Conservation (phyloP, 768 basidiomycete species). For the Boletellus ananas region DNA sequence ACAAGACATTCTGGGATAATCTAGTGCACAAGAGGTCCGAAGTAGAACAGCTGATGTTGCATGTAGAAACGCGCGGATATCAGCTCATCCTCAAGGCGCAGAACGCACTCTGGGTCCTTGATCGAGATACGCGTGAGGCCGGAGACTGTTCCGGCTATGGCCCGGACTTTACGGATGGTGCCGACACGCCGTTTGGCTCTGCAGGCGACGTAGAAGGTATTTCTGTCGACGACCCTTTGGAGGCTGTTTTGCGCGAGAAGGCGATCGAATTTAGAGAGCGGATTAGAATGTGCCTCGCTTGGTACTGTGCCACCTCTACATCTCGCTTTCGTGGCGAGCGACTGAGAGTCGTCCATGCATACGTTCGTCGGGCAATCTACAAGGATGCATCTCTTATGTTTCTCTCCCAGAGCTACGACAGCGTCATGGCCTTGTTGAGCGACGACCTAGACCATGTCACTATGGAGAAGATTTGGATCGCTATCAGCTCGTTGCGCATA, state of each 20-base stretch:
- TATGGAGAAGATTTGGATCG: slow-evolving; percentile 34
- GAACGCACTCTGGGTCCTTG: slow-evolving; percentile 37
- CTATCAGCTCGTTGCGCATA: slow-evolving; percentile 25
- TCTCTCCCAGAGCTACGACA: slow-evolving; percentile 32
- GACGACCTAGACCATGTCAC: slow-evolving; percentile 31
- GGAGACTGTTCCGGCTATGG: slow-evolving; percentile 21
- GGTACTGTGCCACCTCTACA: slow-evolving; percentile 29
- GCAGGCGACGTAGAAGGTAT: background rate
- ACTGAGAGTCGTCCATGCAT: slow-evolving; percentile 33
- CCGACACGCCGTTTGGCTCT: slow-evolving; percentile 9
- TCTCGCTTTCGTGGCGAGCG: slow-evolving; percentile 35
- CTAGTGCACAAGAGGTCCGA: slow-evolving; percentile 31
- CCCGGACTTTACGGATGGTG: slow-evolving; percentile 5
- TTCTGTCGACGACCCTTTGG: slow-evolving; percentile 30
- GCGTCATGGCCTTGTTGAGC: slow-evolving; percentile 27
- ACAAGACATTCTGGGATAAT: slow-evolving; percentile 35
- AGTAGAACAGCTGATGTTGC: slow-evolving; percentile 28
- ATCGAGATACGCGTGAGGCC: slow-evolving; percentile 15
- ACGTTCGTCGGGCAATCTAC: slow-evolving; percentile 36
- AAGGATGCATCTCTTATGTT: slow-evolving; percentile 37
- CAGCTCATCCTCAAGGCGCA: slow-evolving; percentile 33
- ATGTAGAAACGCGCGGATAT: slow-evolving; percentile 34
- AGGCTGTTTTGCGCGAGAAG: slow-evolving; percentile 34
- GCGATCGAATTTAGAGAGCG: slow-evolving; percentile 29
- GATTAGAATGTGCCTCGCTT: slow-evolving; percentile 32